A percentile compares a stretch with the other conserved stretches of the same genome.
Evolutionary conservation across 2,329 filamentous ascomycete genomes (phyloP).

Genomic region (Diplodia mutila): DNA sequence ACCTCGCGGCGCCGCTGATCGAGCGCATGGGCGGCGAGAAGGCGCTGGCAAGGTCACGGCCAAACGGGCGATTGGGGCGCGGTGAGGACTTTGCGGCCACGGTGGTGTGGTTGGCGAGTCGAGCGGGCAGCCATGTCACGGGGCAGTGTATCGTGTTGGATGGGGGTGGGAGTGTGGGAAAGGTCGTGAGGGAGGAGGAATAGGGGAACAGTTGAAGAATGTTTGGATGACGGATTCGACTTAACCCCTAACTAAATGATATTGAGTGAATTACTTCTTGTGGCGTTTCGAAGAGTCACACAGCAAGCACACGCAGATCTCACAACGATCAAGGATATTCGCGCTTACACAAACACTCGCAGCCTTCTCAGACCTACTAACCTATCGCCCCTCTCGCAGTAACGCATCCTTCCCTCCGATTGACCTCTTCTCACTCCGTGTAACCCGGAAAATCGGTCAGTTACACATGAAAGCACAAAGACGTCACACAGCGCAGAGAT

Average conservation of each 20-base stretch:
- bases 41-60: constrained; percentile 41
- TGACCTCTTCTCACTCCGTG: not conserved
- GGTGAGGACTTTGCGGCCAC: constrained; percentile 44
- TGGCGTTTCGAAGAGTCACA: not conserved
- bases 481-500: not conserved
- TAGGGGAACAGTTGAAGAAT: not conserved
- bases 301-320: not conserved
- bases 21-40: constrained; percentile 47
- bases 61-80: constrained; percentile 38
- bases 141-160: constrained; percentile 6
- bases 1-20: constrained; percentile 43
- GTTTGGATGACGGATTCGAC: too few species aligned
- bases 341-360: not conserved
- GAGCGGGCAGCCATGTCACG: not conserved
- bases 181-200: not conserved
- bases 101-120: constrained; percentile 37
- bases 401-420: not conserved
- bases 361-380: not conserved
- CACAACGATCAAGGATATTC: not conserved
- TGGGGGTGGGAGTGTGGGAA: not conserved
- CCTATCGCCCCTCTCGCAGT: not conserved
- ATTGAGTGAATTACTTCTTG: too few species aligned
- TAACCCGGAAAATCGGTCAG: not conserved
- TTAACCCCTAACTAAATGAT: too few species aligned
- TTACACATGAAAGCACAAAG: not conserved